Conservation (phyloP, 2,329 filamentous ascomycete species). For the Zalaria obscura region DNA sequence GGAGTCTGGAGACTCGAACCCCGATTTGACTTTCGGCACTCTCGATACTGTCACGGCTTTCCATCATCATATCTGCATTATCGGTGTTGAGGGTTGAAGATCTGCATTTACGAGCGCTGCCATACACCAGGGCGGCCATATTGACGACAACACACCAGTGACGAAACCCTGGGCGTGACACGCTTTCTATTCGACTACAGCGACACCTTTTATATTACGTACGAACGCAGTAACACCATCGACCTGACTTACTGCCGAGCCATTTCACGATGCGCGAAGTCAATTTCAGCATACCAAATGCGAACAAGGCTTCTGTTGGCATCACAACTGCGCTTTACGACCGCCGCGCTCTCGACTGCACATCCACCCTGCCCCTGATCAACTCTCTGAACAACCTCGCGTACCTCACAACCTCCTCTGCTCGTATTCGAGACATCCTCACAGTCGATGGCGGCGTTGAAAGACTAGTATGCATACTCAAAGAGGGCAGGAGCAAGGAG, state of each 20-base stretch:
- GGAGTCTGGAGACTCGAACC: background rate
- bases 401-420: constrained; percentile 94
- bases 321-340: constrained; percentile 98
- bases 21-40: background rate
- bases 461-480: constrained; percentile 89
- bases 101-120: background rate
- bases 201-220: too few species aligned
- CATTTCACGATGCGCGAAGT: constrained; percentile 81
- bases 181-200: too few species aligned
- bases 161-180: background rate
- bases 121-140: background rate
- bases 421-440: constrained; percentile 91
- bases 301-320: constrained; percentile 97
- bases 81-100: background rate
- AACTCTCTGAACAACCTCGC: constrained; percentile 98
- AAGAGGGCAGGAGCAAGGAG: constrained; percentile 91
- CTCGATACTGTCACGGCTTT: background rate
- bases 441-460: constrained; percentile 98
- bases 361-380: constrained; percentile 90
- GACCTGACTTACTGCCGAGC: background rate
- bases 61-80: background rate
- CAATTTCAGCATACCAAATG: constrained; percentile 98
- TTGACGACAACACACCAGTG: background rate
- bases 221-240: too few species aligned
- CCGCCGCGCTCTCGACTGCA: constrained; percentile 92